Conservation (phyloP, 768 basidiomycete genomes). For the Pleurotus cornucopiae region DNA sequence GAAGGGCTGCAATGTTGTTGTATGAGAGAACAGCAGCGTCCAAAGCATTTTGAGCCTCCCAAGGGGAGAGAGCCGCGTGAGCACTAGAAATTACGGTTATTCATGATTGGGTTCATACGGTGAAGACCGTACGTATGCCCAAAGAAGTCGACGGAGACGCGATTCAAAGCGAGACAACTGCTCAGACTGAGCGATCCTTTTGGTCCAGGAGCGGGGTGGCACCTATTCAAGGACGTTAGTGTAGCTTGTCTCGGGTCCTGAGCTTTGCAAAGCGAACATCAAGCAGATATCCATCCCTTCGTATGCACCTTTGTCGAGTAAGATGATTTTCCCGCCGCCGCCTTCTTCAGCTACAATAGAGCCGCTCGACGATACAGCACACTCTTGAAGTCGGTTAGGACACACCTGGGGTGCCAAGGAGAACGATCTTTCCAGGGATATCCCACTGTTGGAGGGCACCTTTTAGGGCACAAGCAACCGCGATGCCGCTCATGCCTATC, state of each 20-base stretch:
- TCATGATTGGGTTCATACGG: no score
- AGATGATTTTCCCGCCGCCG: conserved; percentile 63
- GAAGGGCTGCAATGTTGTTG: conserved; percentile 70
- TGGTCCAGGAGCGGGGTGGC: conserved; percentile 79
- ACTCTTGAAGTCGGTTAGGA: conserved; percentile 4
- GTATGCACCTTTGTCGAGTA: conserved; percentile 73
- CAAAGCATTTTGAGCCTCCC: conserved; percentile 72
- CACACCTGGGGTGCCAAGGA: conserved; percentile 76
- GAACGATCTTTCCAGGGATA: conserved; percentile 63
- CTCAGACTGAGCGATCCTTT: conserved; percentile 62
- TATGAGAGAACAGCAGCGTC: conserved; percentile 89
- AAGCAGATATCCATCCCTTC: conserved; percentile 73
- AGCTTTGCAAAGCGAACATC: conserved; percentile 41
- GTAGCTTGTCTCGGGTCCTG: no score
- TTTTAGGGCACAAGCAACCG: conserved; percentile 66
- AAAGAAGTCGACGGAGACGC: conserved; percentile 57
- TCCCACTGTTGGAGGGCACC: conserved; percentile 55
- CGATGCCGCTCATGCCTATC: conserved; percentile 74
- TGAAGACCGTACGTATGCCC: conserved; percentile 60
- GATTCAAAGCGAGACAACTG: conserved; percentile 58
- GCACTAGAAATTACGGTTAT: conserved; percentile 37
- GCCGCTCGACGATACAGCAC: not conserved
- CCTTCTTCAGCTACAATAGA: conserved; percentile 65
- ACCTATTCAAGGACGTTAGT: conserved; percentile 38
- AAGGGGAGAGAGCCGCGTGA: conserved; percentile 70